Base-by-base conservation (phyloP, 2,329 filamentous ascomycete genomes). In the Leptographium galeiforme region DNA sequence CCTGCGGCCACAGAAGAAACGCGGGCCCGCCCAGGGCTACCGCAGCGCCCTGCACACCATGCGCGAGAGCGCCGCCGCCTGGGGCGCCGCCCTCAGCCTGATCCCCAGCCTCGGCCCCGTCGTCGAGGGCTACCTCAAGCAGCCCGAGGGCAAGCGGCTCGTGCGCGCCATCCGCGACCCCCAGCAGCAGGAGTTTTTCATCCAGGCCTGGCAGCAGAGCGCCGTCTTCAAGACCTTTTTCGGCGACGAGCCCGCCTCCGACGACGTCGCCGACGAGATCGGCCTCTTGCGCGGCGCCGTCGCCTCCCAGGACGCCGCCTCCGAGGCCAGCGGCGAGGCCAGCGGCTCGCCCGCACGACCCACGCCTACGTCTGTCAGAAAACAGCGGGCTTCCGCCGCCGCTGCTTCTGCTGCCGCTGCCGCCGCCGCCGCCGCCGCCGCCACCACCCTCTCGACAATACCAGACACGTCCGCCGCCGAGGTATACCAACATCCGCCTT, bases 21-120 rank as follows among this genome's bases (percentile, higher is more conserved):
- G 67, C 34, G 67, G 67, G 0, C 67, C 67, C 1, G 66, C 67
- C 25, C 67, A 69, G 58, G 67, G 67, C 54, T 69, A 69, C 52
- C 60, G 67, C 11, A 69, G 62, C 48, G 67, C 67, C 3, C 61
- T 69, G 55, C 67, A 69, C 61, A 66, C 65, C 4, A 66, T 67
- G 62, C 63, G 66, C 33, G 67, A 69, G 59, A 68, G 66, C 45
- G 67, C 67, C 33, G 67, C 67, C 6, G 67, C 67, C 11, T 69
- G 67, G 67, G 67, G 67, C 4, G 67, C 63, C 11, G 66, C 66
- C 1, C 59, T 68, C 14, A 64, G 60, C 43, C 60, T 67, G 56
- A 67, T 69, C 19, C 67, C 67, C 6, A 63, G 64, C 34, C 60
- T 68, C 14, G 66, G 64, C 16, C 62, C 65, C 39, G 61, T 68